These are phyloP conservation scores for Lablab purpureus DNA, from an alignment of 306 rosid species.

Conservation along the genomic window DNA sequence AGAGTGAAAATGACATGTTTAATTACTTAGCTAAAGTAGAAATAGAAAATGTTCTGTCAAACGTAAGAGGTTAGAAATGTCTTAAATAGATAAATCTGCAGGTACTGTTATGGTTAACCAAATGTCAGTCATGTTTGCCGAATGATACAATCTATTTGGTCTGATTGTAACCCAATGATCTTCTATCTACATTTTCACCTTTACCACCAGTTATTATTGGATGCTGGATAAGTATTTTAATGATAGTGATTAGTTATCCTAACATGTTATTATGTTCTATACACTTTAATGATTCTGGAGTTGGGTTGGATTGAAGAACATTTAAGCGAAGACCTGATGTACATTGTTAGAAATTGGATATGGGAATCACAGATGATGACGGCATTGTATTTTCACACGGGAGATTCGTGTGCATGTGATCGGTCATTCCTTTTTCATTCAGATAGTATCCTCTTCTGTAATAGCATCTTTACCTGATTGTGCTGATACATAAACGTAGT, in stretches of 20 bases:
- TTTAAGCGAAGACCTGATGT: neutral
- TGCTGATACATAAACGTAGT: neutral
- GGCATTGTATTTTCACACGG: slow-evolving; percentile 7
- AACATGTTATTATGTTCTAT: slow-evolving; percentile 7
- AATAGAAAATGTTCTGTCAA: neutral
- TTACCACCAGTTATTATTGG: neutral
- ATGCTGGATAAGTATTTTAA: neutral
- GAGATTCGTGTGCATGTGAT: slow-evolving; percentile 9
- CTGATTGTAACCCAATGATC: neutral
- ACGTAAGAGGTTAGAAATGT: neutral
- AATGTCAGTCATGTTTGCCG: neutral
- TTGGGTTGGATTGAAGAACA: neutral
- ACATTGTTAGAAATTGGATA: neutral
- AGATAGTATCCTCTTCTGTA: slow-evolving; percentile 2
- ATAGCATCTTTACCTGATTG: neutral
- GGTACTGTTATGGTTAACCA: neutral
- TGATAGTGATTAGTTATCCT: neutral
- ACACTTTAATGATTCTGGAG: neutral
- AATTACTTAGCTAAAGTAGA: neutral
- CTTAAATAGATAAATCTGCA: neutral
- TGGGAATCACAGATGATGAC: neutral
- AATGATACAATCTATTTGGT: neutral
- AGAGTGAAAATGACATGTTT: neutral
- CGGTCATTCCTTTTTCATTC: neutral
- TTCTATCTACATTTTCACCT: neutral